Conservation (phyloP, 108 stramenopile species). For the Bacterosira constricta region DNA sequence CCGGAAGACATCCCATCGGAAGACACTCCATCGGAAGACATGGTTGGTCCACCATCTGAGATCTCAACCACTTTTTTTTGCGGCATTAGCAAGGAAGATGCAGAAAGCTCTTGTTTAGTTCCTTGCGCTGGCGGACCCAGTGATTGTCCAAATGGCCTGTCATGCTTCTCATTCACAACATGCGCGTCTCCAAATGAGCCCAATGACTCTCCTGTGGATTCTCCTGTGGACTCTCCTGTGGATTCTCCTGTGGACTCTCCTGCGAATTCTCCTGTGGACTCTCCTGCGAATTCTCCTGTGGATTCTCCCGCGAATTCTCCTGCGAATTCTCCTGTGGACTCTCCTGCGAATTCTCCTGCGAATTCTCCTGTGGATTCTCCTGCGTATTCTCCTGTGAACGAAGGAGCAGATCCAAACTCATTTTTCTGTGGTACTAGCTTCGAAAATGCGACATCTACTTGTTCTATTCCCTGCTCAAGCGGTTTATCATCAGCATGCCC, state of each 20-base stretch:
- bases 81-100: conserved; percentile 42
- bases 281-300: neutral
- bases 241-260: too few species aligned
- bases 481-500: conserved; percentile 73
- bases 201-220: neutral
- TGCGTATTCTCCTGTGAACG: neutral
- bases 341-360: neutral
- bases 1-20: neutral
- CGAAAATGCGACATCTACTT: conserved; percentile 75
- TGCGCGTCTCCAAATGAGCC: conserved; percentile 15
- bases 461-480: conserved; percentile 63
- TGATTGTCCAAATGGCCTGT: conserved; percentile 23
- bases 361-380: neutral
- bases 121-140: conserved; percentile 34
- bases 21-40: neutral
- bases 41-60: neutral
- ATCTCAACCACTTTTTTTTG: conserved; percentile 43
- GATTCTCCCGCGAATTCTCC: neutral
- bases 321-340: too few species aligned
- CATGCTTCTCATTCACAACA: conserved; percentile 27
- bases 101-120: conserved; percentile 29
- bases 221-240: neutral
- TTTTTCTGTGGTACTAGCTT: conserved; percentile 76
- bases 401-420: conserved; percentile 14
- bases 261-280: conserved; percentile 5